Evolutionary conservation across 2,329 filamentous ascomycete species (phyloP).

Genomic region (Periconia digitata): DNA sequence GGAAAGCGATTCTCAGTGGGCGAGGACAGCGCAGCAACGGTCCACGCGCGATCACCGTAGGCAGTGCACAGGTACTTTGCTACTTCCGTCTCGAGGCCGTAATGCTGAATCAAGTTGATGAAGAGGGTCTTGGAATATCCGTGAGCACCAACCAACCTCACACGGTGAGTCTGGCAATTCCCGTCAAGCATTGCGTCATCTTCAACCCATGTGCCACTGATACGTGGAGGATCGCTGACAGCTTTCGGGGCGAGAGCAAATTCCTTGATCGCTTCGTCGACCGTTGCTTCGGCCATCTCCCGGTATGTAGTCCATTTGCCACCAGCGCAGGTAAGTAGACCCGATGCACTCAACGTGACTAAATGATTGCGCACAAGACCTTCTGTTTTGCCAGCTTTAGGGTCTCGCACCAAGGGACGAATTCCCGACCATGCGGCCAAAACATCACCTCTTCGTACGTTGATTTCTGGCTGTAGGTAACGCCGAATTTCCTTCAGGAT

Average conservation of each 20-base stretch:
- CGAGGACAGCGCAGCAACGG: constrained; percentile 76
- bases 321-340: constrained; percentile 80
- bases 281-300: constrained; percentile 88
- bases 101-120: constrained; percentile 93
- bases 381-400: constrained; percentile 81
- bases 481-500: constrained; percentile 81
- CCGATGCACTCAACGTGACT: constrained; percentile 75
- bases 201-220: constrained; percentile 71
- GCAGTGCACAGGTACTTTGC: constrained; percentile 84
- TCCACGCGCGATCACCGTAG: constrained; percentile 92
- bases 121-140: constrained; percentile 89
- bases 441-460: constrained; percentile 82
- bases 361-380: constrained; percentile 87
- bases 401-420: constrained; percentile 81
- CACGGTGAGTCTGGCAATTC: constrained; percentile 78
- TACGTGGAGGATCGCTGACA: constrained; percentile 62
- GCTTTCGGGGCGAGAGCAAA: constrained; percentile 65
- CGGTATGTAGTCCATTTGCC: constrained; percentile 94
- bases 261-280: constrained; percentile 73
- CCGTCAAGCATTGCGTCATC: constrained; percentile 73
- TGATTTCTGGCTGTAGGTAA: constrained; percentile 82
- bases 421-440: constrained; percentile 89
- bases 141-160: constrained; percentile 80
- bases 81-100: constrained; percentile 87
- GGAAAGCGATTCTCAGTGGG: constrained; percentile 81